Evolutionary conservation across 2,329 filamentous ascomycete genomes (phyloP), one percentile per base, ranked within the genome.

Genomic region (Aspergillus phoenicis): DNA sequence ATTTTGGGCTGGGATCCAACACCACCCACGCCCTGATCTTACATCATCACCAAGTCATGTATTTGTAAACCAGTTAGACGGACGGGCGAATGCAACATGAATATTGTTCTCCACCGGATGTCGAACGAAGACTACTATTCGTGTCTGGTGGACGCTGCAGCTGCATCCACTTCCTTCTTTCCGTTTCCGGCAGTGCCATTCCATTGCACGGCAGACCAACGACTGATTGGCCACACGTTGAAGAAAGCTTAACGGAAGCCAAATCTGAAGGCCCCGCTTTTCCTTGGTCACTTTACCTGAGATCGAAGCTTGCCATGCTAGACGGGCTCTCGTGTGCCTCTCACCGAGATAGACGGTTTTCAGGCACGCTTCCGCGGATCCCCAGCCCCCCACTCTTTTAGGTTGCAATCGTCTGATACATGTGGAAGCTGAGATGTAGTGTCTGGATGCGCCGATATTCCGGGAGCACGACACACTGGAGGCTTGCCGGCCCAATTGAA

Each of bases 181-280:
- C 53, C 53, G 53, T 47, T 56, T 56, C 36, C 66, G 62, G 65
- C 10, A 10, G 45, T 53, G 64, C 43, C 49, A 63, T 68, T 67
- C 56, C 65, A 65, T 66, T 60, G 45, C 36, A 10, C n/a, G 28
- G 41, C 33, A 33, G 17, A 11, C 22, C 49, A 41, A 28, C 49
- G 24, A 39, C 45, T 26, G 30, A 28, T 36, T 48, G 17, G 33
- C 38, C 39, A 22, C 36, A 53, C 28, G 26, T 17, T 20, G 41
- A 24, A 45, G 20, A 45, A 45, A 45, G 41, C 41, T 45, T 53
- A 39, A 36, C 53, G 30, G 47, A 22, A 47, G 38, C 30, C 38
- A 26, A 51, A 53, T 53, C 20, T 45, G 10, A 45, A 45, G 17
- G 20, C 5, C 20, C 41, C 41, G 20, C 41, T 45, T 17, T 17